Base-by-base conservation (phyloP, 23 red algal species). In the Gracilaria domingensis region DNA sequence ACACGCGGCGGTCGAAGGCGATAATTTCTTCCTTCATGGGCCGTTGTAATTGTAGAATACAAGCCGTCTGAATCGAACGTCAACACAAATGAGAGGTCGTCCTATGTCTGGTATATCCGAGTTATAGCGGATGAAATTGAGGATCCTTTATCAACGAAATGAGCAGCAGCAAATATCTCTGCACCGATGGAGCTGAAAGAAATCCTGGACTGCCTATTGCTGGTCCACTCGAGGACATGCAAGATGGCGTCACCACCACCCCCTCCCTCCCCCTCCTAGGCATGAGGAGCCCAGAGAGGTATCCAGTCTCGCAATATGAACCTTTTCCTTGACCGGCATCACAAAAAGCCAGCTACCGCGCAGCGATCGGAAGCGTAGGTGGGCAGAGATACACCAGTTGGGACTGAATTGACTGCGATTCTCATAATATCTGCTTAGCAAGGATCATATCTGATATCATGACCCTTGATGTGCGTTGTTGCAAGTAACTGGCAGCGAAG, bases 271-370 rank as follows among this genome's bases (percentile, higher is more conserved):
- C 42, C 42, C 42, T 11, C 64, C 67, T 48, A 34, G 84, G 84
- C 67, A 88, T 37, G 56, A 47, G 78, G 16, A 88, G n/a, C 29
- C 84, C 84, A 21, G 84, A 88, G 23, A 88, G 16, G 84, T 88
- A 88, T 35, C 69, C 84, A 50, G 50, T 88, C 67, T 88, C 34
- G 28, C 84, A 66, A 88, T 88, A 88, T 38, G 84, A 72, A 0
- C 59, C 39, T 20, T 61, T 72, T 18, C 72, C 84, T 76, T 88
- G 84, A 39, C 64, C 78, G 72, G 69, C 84, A 77, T 88, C 69
- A 11, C 67, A 88, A 65, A 88, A 88, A 28, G 44, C 59, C 45
- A 88, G 57, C 21, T 79, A 88, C 18, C 45, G 48, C 7, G 65
- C 67, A 26, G 83, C 36, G 42, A 66, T 71, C 3, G 30, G 14